A percentile compares a stretch with the other conserved stretches of the same genome.
Evolutionary conservation across 495 filamentous ascomycete genomes (phyloP).

Genomic region (Hypoxylon cercidicola): DNA sequence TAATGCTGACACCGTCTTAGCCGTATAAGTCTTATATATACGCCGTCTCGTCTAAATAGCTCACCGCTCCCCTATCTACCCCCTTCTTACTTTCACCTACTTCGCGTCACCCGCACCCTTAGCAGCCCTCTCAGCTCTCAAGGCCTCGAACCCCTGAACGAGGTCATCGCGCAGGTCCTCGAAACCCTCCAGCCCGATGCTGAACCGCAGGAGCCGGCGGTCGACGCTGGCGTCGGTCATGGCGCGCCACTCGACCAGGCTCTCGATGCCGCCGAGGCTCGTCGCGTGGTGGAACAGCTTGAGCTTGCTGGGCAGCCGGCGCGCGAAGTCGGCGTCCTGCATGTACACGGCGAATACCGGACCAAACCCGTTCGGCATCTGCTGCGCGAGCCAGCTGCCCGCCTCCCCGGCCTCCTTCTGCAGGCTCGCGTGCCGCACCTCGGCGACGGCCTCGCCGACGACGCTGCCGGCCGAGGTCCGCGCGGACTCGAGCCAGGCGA

Average conservation of each 20-base stretch:
- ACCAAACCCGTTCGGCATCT: slow-evolving; percentile 93
- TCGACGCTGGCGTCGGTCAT: slow-evolving; percentile 85
- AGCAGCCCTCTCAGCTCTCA: slow-evolving; percentile 51
- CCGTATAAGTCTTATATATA: not conserved
- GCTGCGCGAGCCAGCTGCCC: slow-evolving; percentile 77
- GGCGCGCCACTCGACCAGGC: slow-evolving; percentile 86
- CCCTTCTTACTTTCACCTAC: not conserved
- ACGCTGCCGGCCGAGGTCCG: slow-evolving; percentile 46
- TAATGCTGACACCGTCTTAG: too few species aligned
- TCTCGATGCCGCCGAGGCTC: slow-evolving; percentile 92
- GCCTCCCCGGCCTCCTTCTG: slow-evolving; percentile 64
- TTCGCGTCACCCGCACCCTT: slow-evolving; percentile 5
- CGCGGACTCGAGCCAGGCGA: slow-evolving; percentile 72
- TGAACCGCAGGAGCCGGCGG: slow-evolving; percentile 78
- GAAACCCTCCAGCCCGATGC: slow-evolving; percentile 86
- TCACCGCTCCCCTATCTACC: not conserved
- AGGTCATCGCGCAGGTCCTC: slow-evolving; percentile 86
- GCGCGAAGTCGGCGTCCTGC: slow-evolving; percentile 68
- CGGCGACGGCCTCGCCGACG: slow-evolving; percentile 63
- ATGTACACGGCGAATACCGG: slow-evolving; percentile 85
- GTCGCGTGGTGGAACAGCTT: slow-evolving; percentile 93
- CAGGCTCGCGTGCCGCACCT: slow-evolving; percentile 79
- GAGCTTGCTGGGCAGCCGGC: slow-evolving; percentile 77
- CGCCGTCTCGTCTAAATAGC: not conserved
- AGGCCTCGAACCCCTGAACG: slow-evolving; percentile 70